A percentile compares a stretch with the other conserved stretches of the same genome.
phyloP scores from a whole-genome alignment of 352 stramenopile species.

The Phytopythium chamaehyphon region DNA sequence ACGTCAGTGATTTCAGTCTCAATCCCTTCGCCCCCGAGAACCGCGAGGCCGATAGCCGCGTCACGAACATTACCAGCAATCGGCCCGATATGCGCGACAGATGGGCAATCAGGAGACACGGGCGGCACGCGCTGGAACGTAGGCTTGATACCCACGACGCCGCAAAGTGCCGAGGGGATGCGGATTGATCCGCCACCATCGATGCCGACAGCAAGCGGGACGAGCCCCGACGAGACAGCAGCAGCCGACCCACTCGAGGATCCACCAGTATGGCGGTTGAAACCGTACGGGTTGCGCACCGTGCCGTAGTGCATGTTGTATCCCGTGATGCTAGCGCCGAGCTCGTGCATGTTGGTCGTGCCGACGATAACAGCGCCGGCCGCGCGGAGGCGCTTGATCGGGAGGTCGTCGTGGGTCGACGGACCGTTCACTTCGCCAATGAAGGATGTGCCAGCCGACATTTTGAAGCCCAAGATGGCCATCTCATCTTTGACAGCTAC shows the following conservation, averaged over 20 bases:
- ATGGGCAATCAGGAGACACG: conserved; percentile 50
- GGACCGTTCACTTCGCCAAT: conserved; percentile 45
- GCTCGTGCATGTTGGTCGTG: conserved; percentile 89
- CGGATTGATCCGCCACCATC: conserved; percentile 90
- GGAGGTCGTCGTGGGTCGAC: conserved; percentile 37
- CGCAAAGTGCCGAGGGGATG: conserved; percentile 86
- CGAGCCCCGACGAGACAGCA: conserved; percentile 83
- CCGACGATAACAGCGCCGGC: conserved; percentile 86
- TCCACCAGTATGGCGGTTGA: conserved; percentile 83
- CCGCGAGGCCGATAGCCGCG: conserved; percentile 75
- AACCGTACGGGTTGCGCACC: conserved; percentile 84
- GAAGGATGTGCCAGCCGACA: conserved; percentile 77
- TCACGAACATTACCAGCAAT: conserved; percentile 80
- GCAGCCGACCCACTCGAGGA: conserved; percentile 88
- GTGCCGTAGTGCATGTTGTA: conserved; percentile 77
- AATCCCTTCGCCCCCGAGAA: conserved; percentile 68
- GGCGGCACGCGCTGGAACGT: conserved; percentile 77
- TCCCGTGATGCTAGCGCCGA: conserved; percentile 68
- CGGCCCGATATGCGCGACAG: conserved; percentile 71
- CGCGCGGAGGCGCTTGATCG: conserved; percentile 54
- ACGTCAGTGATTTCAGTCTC: neutral
- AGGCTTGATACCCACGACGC: conserved; percentile 86
- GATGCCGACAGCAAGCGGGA: conserved; percentile 81
- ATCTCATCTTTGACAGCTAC: conserved; percentile 89
- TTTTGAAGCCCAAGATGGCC: conserved; percentile 59